phyloP scores from a whole-genome alignment of 2,329 filamentous ascomycete species.

The Hysterium pulicare region DNA sequence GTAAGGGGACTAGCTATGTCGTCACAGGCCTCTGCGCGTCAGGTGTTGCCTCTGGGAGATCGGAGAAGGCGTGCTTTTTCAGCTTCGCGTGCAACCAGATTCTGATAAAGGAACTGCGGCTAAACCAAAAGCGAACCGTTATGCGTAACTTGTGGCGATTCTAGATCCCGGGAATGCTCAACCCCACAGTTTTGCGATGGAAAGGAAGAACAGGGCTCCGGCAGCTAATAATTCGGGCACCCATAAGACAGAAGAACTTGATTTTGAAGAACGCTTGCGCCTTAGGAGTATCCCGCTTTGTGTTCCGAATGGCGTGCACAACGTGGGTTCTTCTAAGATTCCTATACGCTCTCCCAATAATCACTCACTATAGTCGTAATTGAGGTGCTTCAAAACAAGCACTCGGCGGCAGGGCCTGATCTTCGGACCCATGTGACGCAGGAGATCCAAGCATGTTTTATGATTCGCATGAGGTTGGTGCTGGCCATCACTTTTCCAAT shows the following conservation, averaged over 20 bases:
- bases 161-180: conserved; percentile 1
- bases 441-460: neutral
- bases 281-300: too few relatives aligned
- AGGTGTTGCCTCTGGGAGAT: neutral
- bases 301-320: too few relatives aligned
- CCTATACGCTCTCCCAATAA: conserved; percentile 2
- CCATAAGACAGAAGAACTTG: neutral
- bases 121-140: too few relatives aligned
- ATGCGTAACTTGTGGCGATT: neutral
- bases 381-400: too few relatives aligned
- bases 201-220: neutral
- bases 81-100: neutral
- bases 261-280: too few relatives aligned
- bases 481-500: neutral
- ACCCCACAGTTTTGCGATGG: neutral
- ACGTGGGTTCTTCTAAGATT: conserved; percentile 4
- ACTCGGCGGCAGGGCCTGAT: neutral
- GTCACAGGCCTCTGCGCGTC: neutral
- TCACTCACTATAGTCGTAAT: too few relatives aligned
- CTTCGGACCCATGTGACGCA: neutral
- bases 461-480: conserved; percentile 1
- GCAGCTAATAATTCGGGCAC: neutral
- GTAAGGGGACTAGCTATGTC: neutral
- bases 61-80: neutral
- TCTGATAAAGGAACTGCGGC: too few relatives aligned